phyloP scores from a whole-genome alignment of 108 stramenopile genomes.

The Fistulifera solaris region DNA sequence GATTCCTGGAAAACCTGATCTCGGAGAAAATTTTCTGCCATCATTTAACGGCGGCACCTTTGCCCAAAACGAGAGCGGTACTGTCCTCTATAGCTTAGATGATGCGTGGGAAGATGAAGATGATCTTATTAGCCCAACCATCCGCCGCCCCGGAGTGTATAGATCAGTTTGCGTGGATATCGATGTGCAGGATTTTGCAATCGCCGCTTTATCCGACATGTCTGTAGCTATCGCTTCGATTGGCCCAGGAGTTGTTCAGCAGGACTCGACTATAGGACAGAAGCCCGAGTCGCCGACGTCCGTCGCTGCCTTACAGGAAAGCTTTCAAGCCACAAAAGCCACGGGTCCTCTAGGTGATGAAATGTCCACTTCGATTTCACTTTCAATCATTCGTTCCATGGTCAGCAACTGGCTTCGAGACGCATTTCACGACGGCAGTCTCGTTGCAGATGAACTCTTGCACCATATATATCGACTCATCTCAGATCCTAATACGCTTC shows the following conservation, averaged over 20 bases:
- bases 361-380: constrained; percentile 68
- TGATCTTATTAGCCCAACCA: constrained; percentile 66
- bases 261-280: constrained; percentile 6
- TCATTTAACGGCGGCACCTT: constrained; percentile 23
- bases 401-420: constrained; percentile 83
- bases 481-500: constrained; percentile 71
- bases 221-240: not conserved
- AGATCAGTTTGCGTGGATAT: constrained; percentile 90
- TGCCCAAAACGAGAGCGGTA: constrained; percentile 8
- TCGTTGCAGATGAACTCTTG: constrained; percentile 81
- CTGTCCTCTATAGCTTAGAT: constrained; percentile 18
- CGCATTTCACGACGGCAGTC: constrained; percentile 48
- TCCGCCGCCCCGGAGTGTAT: constrained; percentile 81
- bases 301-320: constrained; percentile 15
- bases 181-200: constrained; percentile 86
- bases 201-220: constrained; percentile 75
- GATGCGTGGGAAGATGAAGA: constrained; percentile 80
- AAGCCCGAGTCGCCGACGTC: constrained; percentile 31
- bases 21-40: constrained; percentile 54
- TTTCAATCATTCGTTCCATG: constrained; percentile 74
- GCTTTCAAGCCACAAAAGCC: constrained; percentile 13
- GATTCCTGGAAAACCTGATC: constrained; percentile 73
- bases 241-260: constrained; percentile 13
- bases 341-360: constrained; percentile 75
- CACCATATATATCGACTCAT: constrained; percentile 86